Conservation (phyloP, 1,284 basidiomycete genomes). For the Cryptococcus sp. region DNA sequence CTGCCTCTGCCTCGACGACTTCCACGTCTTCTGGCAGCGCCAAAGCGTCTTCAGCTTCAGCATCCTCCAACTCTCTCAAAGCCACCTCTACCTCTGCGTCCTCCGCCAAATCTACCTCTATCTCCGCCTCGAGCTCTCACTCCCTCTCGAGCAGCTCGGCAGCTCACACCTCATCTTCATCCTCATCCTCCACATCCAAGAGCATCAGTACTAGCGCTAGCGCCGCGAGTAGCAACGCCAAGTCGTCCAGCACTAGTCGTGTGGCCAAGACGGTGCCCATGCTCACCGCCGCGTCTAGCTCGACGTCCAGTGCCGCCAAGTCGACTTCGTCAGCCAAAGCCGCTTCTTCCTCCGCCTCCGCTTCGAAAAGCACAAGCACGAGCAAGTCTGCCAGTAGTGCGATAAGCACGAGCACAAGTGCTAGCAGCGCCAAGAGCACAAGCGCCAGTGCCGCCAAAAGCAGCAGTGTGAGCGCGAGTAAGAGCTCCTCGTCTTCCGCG, state of each 20-base stretch:
- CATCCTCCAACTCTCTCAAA: slow-evolving; percentile 1
- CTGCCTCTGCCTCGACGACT: background rate
- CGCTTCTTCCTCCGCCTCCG: background rate
- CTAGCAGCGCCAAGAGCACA: too few species aligned
- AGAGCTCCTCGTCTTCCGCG: too few species aligned
- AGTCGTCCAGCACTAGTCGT: too few species aligned
- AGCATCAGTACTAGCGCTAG: too few species aligned
- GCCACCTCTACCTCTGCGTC: background rate
- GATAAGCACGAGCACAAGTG: background rate
- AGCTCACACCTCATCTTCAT: background rate
- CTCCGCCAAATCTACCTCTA: slow-evolving; percentile 3
- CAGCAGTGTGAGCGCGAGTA: too few species aligned
- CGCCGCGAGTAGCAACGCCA: too few species aligned
- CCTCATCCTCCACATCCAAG: background rate
- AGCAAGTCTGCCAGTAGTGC: background rate
- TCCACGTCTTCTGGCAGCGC: slow-evolving; percentile 2
- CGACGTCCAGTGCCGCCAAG: background rate
- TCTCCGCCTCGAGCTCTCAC: slow-evolving; percentile 6
- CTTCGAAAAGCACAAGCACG: too few species aligned
- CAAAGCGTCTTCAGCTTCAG: slow-evolving; percentile 8
- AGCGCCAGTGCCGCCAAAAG: too few species aligned
- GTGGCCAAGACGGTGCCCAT: too few species aligned
- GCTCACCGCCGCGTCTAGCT: too few species aligned
- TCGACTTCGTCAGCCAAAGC: background rate
- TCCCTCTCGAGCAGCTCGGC: slow-evolving; percentile 2